Evolutionary conservation across 495 filamentous ascomycete species (phyloP), one percentile per base, ranked within the genome.

Genomic region (Lasiosphaeris hirsuta): DNA sequence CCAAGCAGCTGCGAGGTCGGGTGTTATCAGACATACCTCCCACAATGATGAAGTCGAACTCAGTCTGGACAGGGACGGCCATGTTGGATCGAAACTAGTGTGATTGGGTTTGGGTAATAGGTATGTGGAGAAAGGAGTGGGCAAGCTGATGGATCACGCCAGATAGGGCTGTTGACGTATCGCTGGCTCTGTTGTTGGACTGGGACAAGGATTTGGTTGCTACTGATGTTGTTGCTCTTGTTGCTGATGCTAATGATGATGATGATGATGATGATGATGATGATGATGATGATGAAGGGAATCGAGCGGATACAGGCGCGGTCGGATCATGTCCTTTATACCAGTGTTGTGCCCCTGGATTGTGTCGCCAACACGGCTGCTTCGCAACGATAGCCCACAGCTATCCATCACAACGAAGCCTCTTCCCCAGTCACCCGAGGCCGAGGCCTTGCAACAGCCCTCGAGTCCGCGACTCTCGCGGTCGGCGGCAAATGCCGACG

Each of bases 41-140:
- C 23, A 73, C 63, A 56, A 79, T 65, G 38, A 79, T 75, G 59
- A 77, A 79, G 64, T 79, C 75, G 57, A 72, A 79, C 30, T 68
- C 57, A 23, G 50, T 64, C 40, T 63, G 34, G 37, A 48, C 54
- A n/a, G 45, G 39, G 42, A 9, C 10, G 30, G 54, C 23, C 61
- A 62, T 64, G n/a, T 33, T 62, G 58, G 19, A 10, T 11, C 15
- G 35, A 30, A n/a, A n/a, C n/a, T n/a, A n/a, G n/a, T 30, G 23
- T 30, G 23, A 30, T 2, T 30, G 23, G 5, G 2, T 5, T 5
- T 30, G 23, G 23, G 23, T 30, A n/a, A n/a, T n/a, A n/a, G 23
- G 2, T 30, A 30, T 30, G 5, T 30, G 23, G 23, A 30, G 23
- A 30, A 30, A 30, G 23, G 23, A 2, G 23, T 30, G 23, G 5